Conservation (phyloP, 2,329 filamentous ascomycete species). For the Sporothrix pseudoabietina region DNA sequence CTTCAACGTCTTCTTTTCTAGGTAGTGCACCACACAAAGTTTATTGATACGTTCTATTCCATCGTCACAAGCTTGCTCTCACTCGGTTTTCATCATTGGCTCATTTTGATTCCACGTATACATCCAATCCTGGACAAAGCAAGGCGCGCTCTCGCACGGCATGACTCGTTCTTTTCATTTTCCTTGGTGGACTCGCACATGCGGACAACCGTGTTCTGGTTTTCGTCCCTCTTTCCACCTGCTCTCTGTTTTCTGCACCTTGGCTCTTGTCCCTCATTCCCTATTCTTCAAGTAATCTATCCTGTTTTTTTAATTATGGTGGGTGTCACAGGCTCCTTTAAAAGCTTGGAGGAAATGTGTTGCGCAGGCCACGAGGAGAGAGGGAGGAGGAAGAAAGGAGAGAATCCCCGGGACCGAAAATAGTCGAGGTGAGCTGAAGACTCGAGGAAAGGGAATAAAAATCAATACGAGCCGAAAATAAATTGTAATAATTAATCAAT, state of each 20-base stretch:
- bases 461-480: neutral
- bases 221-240: neutral
- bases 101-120: neutral
- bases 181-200: neutral
- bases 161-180: neutral
- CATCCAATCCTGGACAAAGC: neutral
- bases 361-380: slow-evolving; percentile 10
- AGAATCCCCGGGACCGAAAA: neutral
- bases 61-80: neutral
- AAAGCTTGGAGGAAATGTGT: neutral
- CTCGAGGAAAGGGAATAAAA: neutral
- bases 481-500: neutral
- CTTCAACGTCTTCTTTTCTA: neutral
- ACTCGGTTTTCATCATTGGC: neutral
- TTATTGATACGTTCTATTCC: neutral
- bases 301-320: neutral
- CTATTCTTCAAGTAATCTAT: neutral
- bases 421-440: neutral
- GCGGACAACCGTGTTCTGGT: neutral
- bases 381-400: neutral
- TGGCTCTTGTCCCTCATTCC: neutral
- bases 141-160: neutral
- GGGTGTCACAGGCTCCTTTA: slow-evolving; percentile 6
- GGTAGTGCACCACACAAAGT: neutral
- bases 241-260: too few relatives aligned